Percentiles rank a stretch among this genome's conserved stretches.
Evolutionary conservation across 805 yeast genomes (phyloP).

Genomic region (Hemisphaericaspora nanyangensis): DNA sequence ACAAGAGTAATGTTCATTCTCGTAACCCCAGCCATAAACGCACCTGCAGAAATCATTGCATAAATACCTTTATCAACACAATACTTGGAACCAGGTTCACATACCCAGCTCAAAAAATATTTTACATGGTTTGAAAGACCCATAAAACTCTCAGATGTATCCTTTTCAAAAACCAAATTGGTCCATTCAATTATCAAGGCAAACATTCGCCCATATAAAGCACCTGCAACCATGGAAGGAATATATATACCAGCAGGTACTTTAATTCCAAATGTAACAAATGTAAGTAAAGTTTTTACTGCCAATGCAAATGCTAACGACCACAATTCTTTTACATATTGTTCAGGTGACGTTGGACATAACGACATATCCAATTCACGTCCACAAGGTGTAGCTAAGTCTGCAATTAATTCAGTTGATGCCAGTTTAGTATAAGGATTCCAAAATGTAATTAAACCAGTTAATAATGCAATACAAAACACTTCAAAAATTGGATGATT

Average conservation of each 20-base stretch:
- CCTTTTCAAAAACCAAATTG: conserved; percentile 13
- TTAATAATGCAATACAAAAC: conserved; percentile 37
- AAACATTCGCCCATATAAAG: conserved; percentile 51
- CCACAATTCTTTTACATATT: conserved; percentile 27
- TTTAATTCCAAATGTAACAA: conserved; percentile 54
- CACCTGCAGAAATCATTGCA: conserved; percentile 53
- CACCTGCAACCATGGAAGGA: conserved; percentile 63
- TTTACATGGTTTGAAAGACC: not conserved
- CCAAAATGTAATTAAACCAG: conserved; percentile 45
- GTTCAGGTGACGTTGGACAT: conserved; percentile 23
- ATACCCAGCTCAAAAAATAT: conserved; percentile 1
- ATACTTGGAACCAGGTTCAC: conserved; percentile 1
- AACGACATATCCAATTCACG: conserved; percentile 21
- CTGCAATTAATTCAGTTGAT: conserved; percentile 45
- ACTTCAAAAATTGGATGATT: conserved; percentile 44
- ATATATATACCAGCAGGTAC: conserved; percentile 61
- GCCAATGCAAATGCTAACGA: conserved; percentile 39
- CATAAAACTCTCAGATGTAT: not conserved
- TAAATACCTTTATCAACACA: conserved; percentile 49
- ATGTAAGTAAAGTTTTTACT: conserved; percentile 44
- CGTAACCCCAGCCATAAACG: conserved; percentile 56
- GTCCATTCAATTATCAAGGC: conserved; percentile 42
- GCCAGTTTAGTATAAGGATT: conserved; percentile 49
- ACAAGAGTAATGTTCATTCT: conserved; percentile 53
- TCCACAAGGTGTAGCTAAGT: conserved; percentile 50